Conservation (phyloP, 805 yeast genomes). For the Pichia heedii region DNA sequence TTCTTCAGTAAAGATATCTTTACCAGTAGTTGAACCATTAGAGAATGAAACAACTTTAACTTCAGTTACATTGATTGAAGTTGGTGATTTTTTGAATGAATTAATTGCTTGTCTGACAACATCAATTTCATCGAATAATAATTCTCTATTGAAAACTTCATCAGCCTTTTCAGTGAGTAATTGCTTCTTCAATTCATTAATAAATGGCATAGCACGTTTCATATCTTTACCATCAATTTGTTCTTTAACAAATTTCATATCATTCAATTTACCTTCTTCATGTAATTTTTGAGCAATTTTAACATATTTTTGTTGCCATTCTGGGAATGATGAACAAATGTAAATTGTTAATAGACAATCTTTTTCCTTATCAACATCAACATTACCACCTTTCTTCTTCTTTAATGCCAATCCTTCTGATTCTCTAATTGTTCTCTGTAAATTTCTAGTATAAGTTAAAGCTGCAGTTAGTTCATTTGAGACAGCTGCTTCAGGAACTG, state of each 20-base stretch:
- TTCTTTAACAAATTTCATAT: slow-evolving; percentile 53
- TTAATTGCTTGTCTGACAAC: slow-evolving; percentile 48
- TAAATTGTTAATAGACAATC: slow-evolving; percentile 69
- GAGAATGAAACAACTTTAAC: slow-evolving; percentile 55
- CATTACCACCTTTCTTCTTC: slow-evolving; percentile 78
- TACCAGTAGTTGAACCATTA: slow-evolving; percentile 55
- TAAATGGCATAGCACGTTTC: slow-evolving; percentile 98
- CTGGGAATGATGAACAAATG: slow-evolving; percentile 72
- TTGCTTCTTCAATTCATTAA: slow-evolving; percentile 76
- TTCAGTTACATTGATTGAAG: slow-evolving; percentile 45
- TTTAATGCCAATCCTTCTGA: slow-evolving; percentile 80
- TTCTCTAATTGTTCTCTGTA: slow-evolving; percentile 83
- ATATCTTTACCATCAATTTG: slow-evolving; percentile 72
- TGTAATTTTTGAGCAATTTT: slow-evolving; percentile 69
- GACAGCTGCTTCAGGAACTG: slow-evolving; percentile 60
- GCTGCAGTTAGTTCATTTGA: slow-evolving; percentile 56
- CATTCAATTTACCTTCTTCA: slow-evolving; percentile 53
- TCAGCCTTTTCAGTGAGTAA: slow-evolving; percentile 60
- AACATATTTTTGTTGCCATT: slow-evolving; percentile 53
- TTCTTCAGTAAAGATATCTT: slow-evolving; percentile 58
- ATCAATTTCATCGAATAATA: slow-evolving; percentile 70
- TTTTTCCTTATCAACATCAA: slow-evolving; percentile 63
- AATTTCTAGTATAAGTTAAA: slow-evolving; percentile 66
- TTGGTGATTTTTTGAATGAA: slow-evolving; percentile 55
- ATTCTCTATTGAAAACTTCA: slow-evolving; percentile 81